Evolutionary conservation across 345 rosid species (phyloP).

Genomic region (Citrus inodora): DNA sequence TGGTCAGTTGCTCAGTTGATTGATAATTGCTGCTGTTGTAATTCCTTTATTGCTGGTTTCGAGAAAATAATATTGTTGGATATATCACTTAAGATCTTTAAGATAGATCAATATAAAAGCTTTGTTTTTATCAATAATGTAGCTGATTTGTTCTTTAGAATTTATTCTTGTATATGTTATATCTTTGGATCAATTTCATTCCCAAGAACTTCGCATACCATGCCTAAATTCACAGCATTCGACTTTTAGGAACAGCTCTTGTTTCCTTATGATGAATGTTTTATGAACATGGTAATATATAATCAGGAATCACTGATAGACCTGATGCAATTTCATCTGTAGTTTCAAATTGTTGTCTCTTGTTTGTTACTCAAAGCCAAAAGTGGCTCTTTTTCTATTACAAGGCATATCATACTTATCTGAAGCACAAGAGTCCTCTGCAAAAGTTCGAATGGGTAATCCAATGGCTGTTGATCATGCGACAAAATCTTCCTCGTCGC

Average conservation of each 20-base stretch:
- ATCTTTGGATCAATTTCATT: background rate
- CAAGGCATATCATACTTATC: conserved; percentile 87
- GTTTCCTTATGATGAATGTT: background rate
- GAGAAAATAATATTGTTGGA: background rate
- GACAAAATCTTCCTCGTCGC: conserved; percentile 35
- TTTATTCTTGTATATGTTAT: background rate
- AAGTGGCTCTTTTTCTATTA: conserved; percentile 5
- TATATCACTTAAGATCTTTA: background rate
- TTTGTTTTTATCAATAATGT: background rate
- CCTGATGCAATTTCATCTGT: background rate
- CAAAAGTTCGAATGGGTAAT: conserved; percentile 52
- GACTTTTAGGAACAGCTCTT: background rate
- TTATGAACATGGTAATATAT: background rate
- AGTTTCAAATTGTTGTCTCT: background rate
- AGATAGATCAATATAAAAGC: background rate
- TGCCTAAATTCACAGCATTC: background rate
- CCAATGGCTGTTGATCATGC: conserved; percentile 34
- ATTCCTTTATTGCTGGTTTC: too few species aligned
- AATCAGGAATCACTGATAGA: background rate
- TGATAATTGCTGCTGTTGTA: background rate
- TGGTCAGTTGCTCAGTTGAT: conserved; percentile 35
- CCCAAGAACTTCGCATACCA: background rate
- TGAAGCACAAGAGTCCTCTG: conserved; percentile 71
- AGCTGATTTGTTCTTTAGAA: background rate
- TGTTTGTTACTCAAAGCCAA: background rate